phyloP scores from a whole-genome alignment of 148 eudicot species.

The Hydrangea macrophylla region DNA sequence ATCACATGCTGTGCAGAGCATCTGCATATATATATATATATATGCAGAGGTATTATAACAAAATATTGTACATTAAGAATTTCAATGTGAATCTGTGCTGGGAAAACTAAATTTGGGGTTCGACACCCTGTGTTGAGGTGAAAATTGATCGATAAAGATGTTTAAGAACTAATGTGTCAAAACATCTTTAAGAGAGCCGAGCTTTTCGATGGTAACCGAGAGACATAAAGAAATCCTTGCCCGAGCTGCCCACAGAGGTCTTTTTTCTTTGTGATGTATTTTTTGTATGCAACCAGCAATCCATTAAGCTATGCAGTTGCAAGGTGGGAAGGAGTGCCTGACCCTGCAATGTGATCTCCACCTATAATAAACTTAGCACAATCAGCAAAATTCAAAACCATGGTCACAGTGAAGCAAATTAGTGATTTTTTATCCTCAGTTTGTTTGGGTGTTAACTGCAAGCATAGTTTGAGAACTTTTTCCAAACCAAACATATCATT shows the following conservation, averaged over 20 bases:
- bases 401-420: not conserved
- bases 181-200: not conserved
- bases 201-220: slow-evolving; percentile 25
- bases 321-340: slow-evolving; percentile 1
- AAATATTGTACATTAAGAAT: not conserved
- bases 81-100: not conserved
- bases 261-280: not conserved
- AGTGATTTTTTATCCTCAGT: not conserved
- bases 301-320: not conserved
- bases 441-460: no score
- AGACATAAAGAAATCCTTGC: slow-evolving; percentile 19
- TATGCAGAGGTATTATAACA: not conserved
- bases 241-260: slow-evolving; percentile 13
- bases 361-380: not conserved
- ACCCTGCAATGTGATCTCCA: slow-evolving; percentile 14
- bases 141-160: no score
- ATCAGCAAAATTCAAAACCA: not conserved
- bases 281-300: slow-evolving; percentile 1
- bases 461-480: no score
- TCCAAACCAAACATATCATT: no score
- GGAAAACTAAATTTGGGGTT: no score
- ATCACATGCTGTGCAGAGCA: not conserved
- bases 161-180: not conserved
- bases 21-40: not conserved
- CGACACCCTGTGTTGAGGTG: no score